Base-by-base conservation (phyloP, 2,329 filamentous ascomycete species). In the Claviceps sp. region DNA sequence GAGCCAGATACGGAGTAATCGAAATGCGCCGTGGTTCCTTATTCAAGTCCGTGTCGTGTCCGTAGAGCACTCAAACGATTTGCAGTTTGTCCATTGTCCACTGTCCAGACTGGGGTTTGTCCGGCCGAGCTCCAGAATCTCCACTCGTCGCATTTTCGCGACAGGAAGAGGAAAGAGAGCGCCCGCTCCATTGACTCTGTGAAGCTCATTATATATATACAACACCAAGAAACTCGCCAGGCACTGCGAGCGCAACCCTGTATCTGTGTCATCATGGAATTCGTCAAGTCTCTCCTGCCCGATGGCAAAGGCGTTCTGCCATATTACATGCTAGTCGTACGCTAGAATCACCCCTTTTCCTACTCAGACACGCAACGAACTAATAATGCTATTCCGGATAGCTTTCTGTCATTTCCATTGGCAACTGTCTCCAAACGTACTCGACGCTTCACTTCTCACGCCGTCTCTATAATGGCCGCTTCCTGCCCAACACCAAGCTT, bases 371-470 rank as follows among this genome's bases (percentile, higher is more conserved):
- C 22, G 22, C 19, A 24, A 11, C 19, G 17, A 16, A 17, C 42
- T 52, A 34, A 53, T 17, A 17, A 3, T 34, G 13, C 37, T 19
- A 30, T 37, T 14, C 5, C 13, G 17, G 34, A 42, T 57, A 96
- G 91, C 78, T 95, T 64, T 89, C 89, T 52, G 64, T 89, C 52
- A 78, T 94, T 53, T 89, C 91, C 34, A 75, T 93, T 54, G 84
- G 81, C 62, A 98, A 98, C 74, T 85, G 82, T 39, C 65, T 94
- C 47, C 90, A 96, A 73, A 82, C 87, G 64, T 94, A 95, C 70
- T 62, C 73, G 39, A 94, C 89, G 17, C 76, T 90, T 3, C 76
- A 82, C 66, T 94, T 87, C 71, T 89, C 89, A 7, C 81, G 84
- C n/a, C 85, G 88, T 66, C 80, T 97, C 63, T 98, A 97, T 74